A percentile compares a stretch with the other conserved stretches of the same genome.
These are phyloP conservation scores for Tricholoma furcatifolium DNA, from an alignment of 768 basidiomycete genomes.

Conservation along the genomic window DNA sequence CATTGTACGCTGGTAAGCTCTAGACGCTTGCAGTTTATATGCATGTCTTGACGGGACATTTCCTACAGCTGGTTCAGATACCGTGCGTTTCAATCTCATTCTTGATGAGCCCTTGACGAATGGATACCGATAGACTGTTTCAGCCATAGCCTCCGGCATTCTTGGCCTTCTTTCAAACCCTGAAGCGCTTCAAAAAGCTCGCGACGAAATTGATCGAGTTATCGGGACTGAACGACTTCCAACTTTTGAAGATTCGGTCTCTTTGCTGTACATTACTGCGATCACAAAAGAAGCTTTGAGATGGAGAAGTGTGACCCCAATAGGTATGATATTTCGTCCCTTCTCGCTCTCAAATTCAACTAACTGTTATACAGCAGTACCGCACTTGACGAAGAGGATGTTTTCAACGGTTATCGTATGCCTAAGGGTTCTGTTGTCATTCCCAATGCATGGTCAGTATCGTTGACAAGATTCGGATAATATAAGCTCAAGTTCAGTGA, in stretches of 20 bases:
- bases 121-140: slow-evolving; percentile 18
- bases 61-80: slow-evolving; percentile 26
- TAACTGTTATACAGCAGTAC: slow-evolving; percentile 22
- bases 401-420: slow-evolving; percentile 34
- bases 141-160: slow-evolving; percentile 22
- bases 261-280: slow-evolving; percentile 33
- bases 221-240: slow-evolving; percentile 28
- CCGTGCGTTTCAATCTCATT: slow-evolving; percentile 16
- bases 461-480: not conserved
- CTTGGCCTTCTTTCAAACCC: slow-evolving; percentile 30
- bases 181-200: slow-evolving; percentile 25
- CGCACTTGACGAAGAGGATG: slow-evolving; percentile 31
- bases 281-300: slow-evolving; percentile 31
- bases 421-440: slow-evolving; percentile 29
- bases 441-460: slow-evolving; percentile 28
- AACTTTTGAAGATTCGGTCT: slow-evolving; percentile 23
- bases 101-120: not conserved
- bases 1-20: slow-evolving; percentile 24
- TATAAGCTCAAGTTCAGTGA: not conserved
- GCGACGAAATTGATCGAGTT: slow-evolving; percentile 29
- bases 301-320: slow-evolving; percentile 22
- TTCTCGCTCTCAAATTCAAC: not conserved
- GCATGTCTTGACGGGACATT: not conserved
- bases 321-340: slow-evolving; percentile 17
- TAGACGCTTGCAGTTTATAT: not conserved